Percentiles rank a stretch among this genome's conserved stretches.
phyloP scores from a whole-genome alignment of 805 yeast genomes.

The Pichia insulana region DNA sequence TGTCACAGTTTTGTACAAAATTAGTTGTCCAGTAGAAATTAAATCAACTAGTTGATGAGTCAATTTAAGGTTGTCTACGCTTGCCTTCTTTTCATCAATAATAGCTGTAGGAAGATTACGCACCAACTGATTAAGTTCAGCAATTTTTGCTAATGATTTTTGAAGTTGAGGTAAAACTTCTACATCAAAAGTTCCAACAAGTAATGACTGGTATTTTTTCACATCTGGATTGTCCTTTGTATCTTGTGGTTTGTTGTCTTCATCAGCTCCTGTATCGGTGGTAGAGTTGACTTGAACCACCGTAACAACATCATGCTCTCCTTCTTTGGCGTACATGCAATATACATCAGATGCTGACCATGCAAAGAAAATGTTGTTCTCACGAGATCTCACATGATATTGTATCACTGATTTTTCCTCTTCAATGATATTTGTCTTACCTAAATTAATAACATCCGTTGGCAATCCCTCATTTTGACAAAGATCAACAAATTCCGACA shows the following conservation, averaged over 20 bases:
- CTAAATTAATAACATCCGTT: slow-evolving; percentile 16
- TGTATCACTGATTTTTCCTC: background rate
- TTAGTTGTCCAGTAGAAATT: slow-evolving; percentile 13
- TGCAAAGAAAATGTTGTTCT: slow-evolving; percentile 17
- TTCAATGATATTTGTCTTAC: slow-evolving; percentile 12
- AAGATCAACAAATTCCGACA: slow-evolving; percentile 12
- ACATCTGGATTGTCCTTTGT: background rate
- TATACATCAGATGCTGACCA: slow-evolving; percentile 20
- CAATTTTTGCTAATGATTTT: slow-evolving; percentile 4
- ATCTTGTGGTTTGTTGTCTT: background rate
- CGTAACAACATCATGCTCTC: slow-evolving; percentile 7
- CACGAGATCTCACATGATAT: slow-evolving; percentile 7
- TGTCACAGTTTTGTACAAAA: slow-evolving; percentile 15
- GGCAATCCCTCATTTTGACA: slow-evolving; percentile 14
- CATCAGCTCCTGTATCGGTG: background rate
- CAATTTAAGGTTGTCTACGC: slow-evolving; percentile 10
- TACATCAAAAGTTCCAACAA: slow-evolving; percentile 1
- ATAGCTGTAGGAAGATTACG: slow-evolving; percentile 1
- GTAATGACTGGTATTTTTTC: slow-evolving; percentile 6
- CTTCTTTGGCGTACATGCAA: slow-evolving; percentile 11
- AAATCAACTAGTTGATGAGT: slow-evolving; percentile 15
- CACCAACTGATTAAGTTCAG: slow-evolving; percentile 11
- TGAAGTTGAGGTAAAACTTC: slow-evolving; percentile 9
- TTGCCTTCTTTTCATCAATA: slow-evolving; percentile 10
- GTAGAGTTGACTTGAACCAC: slow-evolving; percentile 7